These are phyloP conservation scores for Elasticomyces elasticus DNA, from an alignment of 495 filamentous ascomycete genomes.

Conservation along the genomic window DNA sequence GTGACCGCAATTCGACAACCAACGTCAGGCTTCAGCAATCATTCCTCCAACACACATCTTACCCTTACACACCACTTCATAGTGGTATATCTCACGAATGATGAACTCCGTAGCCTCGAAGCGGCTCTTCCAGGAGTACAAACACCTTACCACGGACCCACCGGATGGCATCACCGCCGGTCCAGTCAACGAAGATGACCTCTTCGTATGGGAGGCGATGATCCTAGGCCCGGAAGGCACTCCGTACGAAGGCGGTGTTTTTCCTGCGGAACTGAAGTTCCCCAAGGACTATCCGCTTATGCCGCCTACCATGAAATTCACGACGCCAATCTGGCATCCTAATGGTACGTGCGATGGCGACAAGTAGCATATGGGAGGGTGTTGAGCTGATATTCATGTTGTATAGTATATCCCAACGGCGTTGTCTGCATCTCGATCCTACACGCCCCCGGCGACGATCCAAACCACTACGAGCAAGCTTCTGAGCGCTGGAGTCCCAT, in stretches of 20 bases:
- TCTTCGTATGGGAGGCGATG: conserved; percentile 92
- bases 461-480: conserved; percentile 96
- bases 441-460: conserved; percentile 95
- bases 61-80: not conserved
- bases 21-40: too few species aligned
- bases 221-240: conserved; percentile 94
- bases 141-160: conserved; percentile 67
- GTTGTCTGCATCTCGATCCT: conserved; percentile 96
- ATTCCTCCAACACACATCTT: not conserved
- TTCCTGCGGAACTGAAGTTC: conserved; percentile 88
- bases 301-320: conserved; percentile 89
- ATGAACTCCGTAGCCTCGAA: conserved; percentile 62
- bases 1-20: too few species aligned
- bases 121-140: conserved; percentile 96
- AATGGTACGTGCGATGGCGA: conserved; percentile 55
- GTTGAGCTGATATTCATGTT: conserved; percentile 1
- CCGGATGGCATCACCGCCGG: conserved; percentile 93
- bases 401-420: conserved; percentile 76
- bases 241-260: conserved; percentile 89
- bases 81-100: not conserved
- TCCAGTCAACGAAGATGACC: conserved; percentile 86
- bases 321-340: conserved; percentile 88
- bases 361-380: not conserved
- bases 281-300: conserved; percentile 91
- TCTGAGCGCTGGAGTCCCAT: conserved; percentile 94